These are phyloP conservation scores for Pythium aphanidermatum DNA, from an alignment of 352 stramenopile genomes.

Conservation along the genomic window DNA sequence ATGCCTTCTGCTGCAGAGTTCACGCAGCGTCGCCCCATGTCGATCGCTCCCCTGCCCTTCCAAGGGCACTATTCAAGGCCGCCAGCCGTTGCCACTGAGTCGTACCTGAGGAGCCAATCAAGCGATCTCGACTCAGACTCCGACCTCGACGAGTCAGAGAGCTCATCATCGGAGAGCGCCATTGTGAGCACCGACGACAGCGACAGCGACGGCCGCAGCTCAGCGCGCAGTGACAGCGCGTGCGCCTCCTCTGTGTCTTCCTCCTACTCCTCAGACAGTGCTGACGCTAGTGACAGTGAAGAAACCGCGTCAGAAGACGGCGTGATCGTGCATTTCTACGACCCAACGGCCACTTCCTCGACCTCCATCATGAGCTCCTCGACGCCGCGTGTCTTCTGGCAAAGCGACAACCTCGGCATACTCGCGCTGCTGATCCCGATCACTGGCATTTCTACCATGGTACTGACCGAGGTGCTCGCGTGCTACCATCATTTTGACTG, in stretches of 20 bases:
- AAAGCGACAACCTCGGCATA: constrained; percentile 52
- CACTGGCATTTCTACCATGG: constrained; percentile 67
- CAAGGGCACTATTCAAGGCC: constrained; percentile 12
- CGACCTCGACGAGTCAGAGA: constrained; percentile 14
- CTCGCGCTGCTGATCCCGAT: constrained; percentile 68
- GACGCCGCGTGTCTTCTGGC: constrained; percentile 2
- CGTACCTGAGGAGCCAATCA: constrained; percentile 19
- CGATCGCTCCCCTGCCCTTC: constrained; percentile 5
- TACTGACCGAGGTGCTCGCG: constrained; percentile 58
- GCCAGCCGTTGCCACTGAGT: not conserved
- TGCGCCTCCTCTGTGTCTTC: constrained; percentile 9
- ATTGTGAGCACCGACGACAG: constrained; percentile 4
- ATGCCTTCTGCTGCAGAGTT: not conserved
- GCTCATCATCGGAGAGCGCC: not conserved
- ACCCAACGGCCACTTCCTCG: not conserved
- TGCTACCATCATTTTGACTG: constrained; percentile 74
- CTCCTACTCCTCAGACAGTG: constrained; percentile 9
- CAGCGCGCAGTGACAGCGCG: constrained; percentile 4
- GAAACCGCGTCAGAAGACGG: not conserved
- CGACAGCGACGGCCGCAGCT: constrained; percentile 4
- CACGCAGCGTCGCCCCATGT: not conserved
- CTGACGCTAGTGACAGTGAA: constrained; percentile 10
- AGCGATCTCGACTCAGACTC: constrained; percentile 8
- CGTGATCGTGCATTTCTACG: not conserved
- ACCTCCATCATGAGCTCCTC: constrained; percentile 4